A percentile compares a stretch with the other conserved stretches of the same genome.
Evolutionary conservation across 345 rosid species (phyloP).

Genomic region (Alliaria petiolata): DNA sequence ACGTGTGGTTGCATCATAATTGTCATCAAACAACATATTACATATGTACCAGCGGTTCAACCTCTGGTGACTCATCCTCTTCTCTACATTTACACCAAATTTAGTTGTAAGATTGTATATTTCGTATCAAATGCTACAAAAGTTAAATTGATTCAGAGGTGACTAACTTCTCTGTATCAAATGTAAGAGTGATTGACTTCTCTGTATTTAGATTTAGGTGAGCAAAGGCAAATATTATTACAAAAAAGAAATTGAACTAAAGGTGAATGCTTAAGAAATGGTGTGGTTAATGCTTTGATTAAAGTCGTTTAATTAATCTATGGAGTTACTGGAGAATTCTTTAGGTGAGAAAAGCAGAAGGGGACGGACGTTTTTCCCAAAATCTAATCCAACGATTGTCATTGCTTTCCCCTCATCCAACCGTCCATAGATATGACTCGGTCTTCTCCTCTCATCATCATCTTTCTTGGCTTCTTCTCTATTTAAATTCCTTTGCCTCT

Average conservation of each 20-base stretch:
- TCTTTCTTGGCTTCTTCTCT: background rate
- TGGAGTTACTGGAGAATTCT: slow-evolving; percentile 13
- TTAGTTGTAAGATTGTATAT: too few species aligned
- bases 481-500: slow-evolving; percentile 19
- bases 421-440: slow-evolving; percentile 21
- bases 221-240: background rate
- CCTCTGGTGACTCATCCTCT: slow-evolving; percentile 17
- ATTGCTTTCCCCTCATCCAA: background rate
- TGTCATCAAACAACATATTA: background rate
- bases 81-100: slow-evolving; percentile 1
- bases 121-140: too few species aligned
- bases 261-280: background rate
- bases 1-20: slow-evolving; percentile 22
- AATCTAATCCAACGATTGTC: slow-evolving; percentile 21
- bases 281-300: background rate
- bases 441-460: background rate
- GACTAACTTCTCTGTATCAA: too few species aligned
- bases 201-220: too few species aligned
- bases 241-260: background rate
- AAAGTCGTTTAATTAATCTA: background rate
- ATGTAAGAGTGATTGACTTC: too few species aligned
- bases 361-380: background rate
- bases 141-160: too few species aligned
- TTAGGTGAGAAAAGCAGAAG: background rate
- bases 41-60: too few species aligned